Evolutionary conservation across 1,284 basidiomycete species (phyloP), one percentile per base, ranked within the genome.

Genomic region (Cryptococcus sp.): DNA sequence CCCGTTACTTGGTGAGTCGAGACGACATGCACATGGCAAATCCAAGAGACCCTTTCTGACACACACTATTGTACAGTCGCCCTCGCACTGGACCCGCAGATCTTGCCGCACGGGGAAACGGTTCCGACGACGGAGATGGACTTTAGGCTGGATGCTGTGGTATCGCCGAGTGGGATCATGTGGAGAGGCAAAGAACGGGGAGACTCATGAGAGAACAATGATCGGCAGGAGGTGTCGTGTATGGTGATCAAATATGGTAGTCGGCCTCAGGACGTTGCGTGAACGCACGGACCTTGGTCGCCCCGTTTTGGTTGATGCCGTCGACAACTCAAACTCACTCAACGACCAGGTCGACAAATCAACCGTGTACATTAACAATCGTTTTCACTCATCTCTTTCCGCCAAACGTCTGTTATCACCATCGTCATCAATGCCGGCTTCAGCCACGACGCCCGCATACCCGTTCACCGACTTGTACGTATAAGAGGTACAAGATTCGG

Each of bases 1-100:
- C 7, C 78, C 77, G 3, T 53, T 76, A 17, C 64, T 79, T 1
- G 64, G 78, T 77, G 38, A 52, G 68, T 58, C 48, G n/a, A 47
- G n/a, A 17, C 16, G 13, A 38, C 27, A n/a, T 38, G 43, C 39
- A 42, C 16, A 10, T 13, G 19, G 22, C 19, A 15, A 8, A 22
- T n/a, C 7, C 15, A 43, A 16, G 11, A 27, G 27, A 3, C 6
- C 6, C 27, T n/a, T 15, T 46, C 51, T 57, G 43, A 50, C 20
- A 17, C 25, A 8, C 40, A 23, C 8, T 6, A 19, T 17, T 22
- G 8, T 4, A 10, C 58, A 79, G 78, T 78, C 27, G 78, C 76
- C 1, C 66, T 79, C 13, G 73, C 76, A 1, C 64, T 79, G 16
- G 50, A 57, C 3, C 68, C 73, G 3, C 78, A 79, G 60, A 54